These are phyloP conservation scores for Pseudocercospora crystallina DNA, from an alignment of 2,329 filamentous ascomycete species.

Conservation along the genomic window DNA sequence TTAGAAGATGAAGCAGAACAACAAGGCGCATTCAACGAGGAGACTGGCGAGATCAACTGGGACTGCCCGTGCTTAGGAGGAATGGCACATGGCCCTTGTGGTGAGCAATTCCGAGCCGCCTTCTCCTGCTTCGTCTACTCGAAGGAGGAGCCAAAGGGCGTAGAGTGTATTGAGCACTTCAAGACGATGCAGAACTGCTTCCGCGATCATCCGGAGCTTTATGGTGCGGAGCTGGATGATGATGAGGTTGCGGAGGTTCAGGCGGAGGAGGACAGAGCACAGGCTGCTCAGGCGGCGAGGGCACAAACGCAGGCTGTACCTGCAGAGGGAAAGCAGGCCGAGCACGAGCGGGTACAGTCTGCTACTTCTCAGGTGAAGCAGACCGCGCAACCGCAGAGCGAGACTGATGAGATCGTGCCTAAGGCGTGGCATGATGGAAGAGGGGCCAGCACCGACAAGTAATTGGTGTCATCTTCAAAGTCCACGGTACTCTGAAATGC, in stretches of 20 bases:
- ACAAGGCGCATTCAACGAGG: conserved; percentile 94
- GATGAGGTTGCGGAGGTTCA: conserved; percentile 57
- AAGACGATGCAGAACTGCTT: conserved; percentile 99
- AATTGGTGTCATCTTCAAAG: too few species aligned
- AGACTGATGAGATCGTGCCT: conserved; percentile 6
- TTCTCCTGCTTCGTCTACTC: conserved; percentile 99
- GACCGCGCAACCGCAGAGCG: conserved; percentile 6
- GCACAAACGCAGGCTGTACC: conserved; percentile 2
- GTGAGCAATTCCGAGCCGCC: conserved; percentile 89
- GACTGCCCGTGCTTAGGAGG: conserved; percentile 96
- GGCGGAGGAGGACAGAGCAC: conserved; percentile 22
- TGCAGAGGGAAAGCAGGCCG: neutral
- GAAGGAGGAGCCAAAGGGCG: conserved; percentile 79
- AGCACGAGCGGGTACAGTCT: neutral
- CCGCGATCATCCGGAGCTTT: conserved; percentile 85
- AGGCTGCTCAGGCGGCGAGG: conserved; percentile 5
- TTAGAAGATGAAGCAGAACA: conserved; percentile 80
- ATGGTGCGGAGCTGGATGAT: conserved; percentile 81
- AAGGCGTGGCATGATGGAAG: conserved; percentile 15
- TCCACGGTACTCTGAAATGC: too few species aligned
- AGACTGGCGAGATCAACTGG: conserved; percentile 99
- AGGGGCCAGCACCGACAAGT: neutral
- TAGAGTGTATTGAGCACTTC: conserved; percentile 37
- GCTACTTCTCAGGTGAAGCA: conserved; percentile 1
- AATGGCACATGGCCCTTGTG: conserved; percentile 95